Conservation (phyloP, 129 eudicot genomes). For the Lactuca saligna region DNA sequence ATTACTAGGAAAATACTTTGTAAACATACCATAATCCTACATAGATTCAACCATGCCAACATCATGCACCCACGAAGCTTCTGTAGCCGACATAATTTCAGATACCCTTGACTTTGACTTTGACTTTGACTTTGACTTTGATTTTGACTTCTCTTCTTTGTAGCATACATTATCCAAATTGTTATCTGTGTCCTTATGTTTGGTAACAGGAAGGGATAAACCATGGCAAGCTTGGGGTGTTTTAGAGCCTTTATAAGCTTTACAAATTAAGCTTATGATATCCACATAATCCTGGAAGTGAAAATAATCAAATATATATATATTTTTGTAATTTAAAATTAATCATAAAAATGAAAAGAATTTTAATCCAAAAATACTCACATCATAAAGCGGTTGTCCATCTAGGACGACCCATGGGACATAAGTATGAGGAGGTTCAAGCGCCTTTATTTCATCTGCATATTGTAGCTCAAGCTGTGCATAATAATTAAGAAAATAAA, state of each 20-base stretch:
- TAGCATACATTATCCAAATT: constrained; percentile 38
- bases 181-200: constrained; percentile 32
- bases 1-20: background rate
- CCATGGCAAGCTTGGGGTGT: constrained; percentile 62
- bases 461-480: constrained; percentile 79
- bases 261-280: constrained; percentile 63
- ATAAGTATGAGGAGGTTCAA: constrained; percentile 80
- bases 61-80: constrained; percentile 36
- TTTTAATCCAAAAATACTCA: constrained; percentile 19
- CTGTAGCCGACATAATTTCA: constrained; percentile 23
- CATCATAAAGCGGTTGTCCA: constrained; percentile 88
- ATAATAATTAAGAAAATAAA: background rate
- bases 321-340: too few relatives aligned
- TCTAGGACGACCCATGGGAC: constrained; percentile 95
- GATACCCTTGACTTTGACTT: constrained; percentile 41
- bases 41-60: constrained; percentile 34
- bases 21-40: constrained; percentile 23
- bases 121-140: too few relatives aligned
- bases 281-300: constrained; percentile 56
- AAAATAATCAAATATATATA: background rate
- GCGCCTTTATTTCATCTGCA: constrained; percentile 72
- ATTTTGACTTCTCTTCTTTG: constrained; percentile 36
- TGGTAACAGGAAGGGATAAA: constrained; percentile 19
- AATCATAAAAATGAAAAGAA: background rate
- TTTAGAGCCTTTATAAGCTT: constrained; percentile 70